Evolutionary conservation across 345 rosid species (phyloP), one percentile per base, ranked within the genome.

Genomic region (Pistacia atlantica): DNA sequence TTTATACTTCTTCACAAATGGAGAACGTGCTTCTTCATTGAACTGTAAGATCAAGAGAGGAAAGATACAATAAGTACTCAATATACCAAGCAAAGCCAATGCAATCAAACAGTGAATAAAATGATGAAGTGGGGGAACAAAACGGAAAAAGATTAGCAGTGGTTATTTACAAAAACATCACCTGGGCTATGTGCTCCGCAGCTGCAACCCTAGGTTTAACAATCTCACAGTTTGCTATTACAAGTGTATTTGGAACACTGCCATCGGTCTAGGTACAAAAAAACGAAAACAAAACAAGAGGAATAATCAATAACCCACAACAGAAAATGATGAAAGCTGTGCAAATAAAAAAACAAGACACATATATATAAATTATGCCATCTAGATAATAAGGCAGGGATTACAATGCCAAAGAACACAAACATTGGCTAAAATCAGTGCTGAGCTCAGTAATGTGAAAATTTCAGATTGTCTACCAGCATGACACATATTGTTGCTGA

Each of bases 161-260:
- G 16, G n/a, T 33, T 25, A 59, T 46, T 72, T 13, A 14, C 69
- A 79, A 59, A 51, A 42, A 58, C 16, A 7, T 48, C 68, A 91
- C 96, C 96, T 93, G 93, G 11, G 93, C 83, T 54, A 93, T 93
- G 84, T 93, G 97, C 85, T 93, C 97, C 1, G 95, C 94, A 69
- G 97, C 97, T 28, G 97, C 97, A 69, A 93, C 94, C 62, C 97
- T 83, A 11, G 91, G 96, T 80, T 93, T 93, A 66, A 93, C 96
- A 86, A 91, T 86, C 83, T 91, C 94, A 37, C 93, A 90, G 75
- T 90, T 93, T 10, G 96, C 94, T 70, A 93, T 91, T 60, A 91
- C 96, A 67, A 93, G 87, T 18, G 97, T 93, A 83, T 93, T 93
- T 72, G 97, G 97, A 55, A 91, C 94, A 81, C 90, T 93, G 48